Conservation (phyloP, 169 alveolate species). For the Sarcocystis neurona region DNA sequence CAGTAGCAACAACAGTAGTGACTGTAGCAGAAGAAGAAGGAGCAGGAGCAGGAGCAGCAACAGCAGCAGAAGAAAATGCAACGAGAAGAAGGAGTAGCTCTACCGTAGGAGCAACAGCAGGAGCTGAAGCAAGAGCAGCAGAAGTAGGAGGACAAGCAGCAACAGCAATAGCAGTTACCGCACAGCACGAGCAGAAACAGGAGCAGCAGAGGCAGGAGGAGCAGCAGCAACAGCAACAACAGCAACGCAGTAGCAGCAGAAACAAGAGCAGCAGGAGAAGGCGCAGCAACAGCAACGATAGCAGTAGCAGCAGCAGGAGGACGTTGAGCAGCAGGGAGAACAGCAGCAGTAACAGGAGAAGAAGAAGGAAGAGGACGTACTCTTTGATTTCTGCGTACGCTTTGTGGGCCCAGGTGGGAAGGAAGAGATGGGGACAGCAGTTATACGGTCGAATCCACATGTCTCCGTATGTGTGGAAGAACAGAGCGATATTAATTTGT, state of each 20-base stretch:
- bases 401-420: slow-evolving; percentile 31
- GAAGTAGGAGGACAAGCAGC: not conserved
- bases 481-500: slow-evolving; percentile 45
- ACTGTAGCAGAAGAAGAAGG: too few species aligned
- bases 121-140: not conserved
- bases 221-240: too few species aligned
- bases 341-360: not conserved
- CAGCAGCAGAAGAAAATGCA: too few species aligned
- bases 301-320: not conserved
- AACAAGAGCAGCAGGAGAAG: too few species aligned
- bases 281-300: not conserved
- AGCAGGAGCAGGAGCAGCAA: too few species aligned
- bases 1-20: too few species aligned
- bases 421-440: slow-evolving; percentile 63
- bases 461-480: slow-evolving; percentile 69
- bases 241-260: too few species aligned
- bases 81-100: not conserved
- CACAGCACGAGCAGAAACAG: too few species aligned
- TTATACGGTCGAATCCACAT: slow-evolving; percentile 69
- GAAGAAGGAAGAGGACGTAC: not conserved
- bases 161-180: not conserved
- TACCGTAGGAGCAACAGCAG: slow-evolving; percentile 37
- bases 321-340: slow-evolving; percentile 24
- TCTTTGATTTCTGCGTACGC: slow-evolving; percentile 53
- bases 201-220: too few species aligned